phyloP scores from a whole-genome alignment of 1,139 yeast genomes.

The Entelexis paramagnoliae region DNA sequence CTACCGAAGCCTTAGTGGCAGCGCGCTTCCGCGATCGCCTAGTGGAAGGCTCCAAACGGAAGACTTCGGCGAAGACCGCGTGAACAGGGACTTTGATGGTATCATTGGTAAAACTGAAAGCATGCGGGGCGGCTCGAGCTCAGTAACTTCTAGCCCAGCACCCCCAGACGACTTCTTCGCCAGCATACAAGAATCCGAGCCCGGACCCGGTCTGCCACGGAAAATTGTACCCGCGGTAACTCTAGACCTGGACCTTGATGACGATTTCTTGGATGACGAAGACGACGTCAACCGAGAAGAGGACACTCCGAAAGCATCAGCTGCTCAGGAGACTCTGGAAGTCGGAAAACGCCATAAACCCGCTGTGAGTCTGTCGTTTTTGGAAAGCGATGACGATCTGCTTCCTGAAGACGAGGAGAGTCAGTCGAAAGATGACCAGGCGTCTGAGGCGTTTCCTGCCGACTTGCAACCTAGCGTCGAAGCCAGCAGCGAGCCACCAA shows the following conservation, averaged over 20 bases:
- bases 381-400: slow-evolving; percentile 43
- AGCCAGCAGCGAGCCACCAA: background rate
- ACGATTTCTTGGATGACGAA: slow-evolving; percentile 19
- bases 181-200: background rate
- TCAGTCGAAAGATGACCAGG: background rate
- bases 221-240: background rate
- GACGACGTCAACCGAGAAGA: slow-evolving; percentile 1
- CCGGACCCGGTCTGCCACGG: background rate
- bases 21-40: background rate
- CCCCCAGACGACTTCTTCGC: background rate
- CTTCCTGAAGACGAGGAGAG: slow-evolving; percentile 34
- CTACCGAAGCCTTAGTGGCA: slow-evolving; percentile 2
- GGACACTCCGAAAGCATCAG: background rate
- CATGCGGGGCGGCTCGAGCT: slow-evolving; percentile 1
- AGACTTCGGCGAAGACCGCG: slow-evolving; percentile 1
- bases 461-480: background rate
- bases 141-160: background rate
- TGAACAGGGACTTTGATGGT: slow-evolving; percentile 4
- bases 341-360: background rate
- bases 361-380: slow-evolving; percentile 30
- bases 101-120: background rate
- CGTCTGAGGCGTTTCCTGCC: background rate
- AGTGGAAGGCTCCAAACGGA: background rate
- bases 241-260: slow-evolving; percentile 20
- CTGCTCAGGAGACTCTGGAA: background rate